Conservation (phyloP, 768 basidiomycete species). For the Suillus paluster region DNA sequence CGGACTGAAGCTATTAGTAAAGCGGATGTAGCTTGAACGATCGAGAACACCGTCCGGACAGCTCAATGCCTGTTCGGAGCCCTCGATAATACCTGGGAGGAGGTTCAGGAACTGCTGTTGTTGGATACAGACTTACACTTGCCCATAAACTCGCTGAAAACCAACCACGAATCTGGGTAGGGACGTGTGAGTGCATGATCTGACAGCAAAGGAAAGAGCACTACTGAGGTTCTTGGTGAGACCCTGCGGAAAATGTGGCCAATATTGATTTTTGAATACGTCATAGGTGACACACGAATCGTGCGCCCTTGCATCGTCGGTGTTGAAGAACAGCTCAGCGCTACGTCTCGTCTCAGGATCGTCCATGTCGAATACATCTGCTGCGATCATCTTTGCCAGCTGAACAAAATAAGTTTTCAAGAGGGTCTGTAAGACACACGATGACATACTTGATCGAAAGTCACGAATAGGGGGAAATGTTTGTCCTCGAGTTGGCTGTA, state of each 20-base stretch:
- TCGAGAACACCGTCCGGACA: constrained; percentile 45
- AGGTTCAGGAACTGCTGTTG: not conserved
- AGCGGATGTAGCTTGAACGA: constrained; percentile 45
- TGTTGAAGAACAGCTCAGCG: constrained; percentile 18
- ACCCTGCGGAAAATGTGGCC: constrained; percentile 59
- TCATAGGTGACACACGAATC: constrained; percentile 46
- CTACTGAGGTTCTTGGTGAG: constrained; percentile 59
- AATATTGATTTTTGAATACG: constrained; percentile 55
- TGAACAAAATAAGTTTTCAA: constrained; percentile 7
- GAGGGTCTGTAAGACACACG: not conserved
- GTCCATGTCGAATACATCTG: constrained; percentile 20
- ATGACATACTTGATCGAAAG: constrained; percentile 58
- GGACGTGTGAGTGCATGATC: constrained; percentile 1
- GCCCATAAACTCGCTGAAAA: constrained; percentile 72
- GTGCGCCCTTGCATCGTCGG: constrained; percentile 16
- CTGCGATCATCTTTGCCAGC: constrained; percentile 33
- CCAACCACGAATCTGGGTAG: constrained; percentile 57
- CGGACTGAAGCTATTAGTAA: constrained; percentile 57
- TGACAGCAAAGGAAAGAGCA: constrained; percentile 1
- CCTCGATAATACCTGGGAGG: constrained; percentile 59
- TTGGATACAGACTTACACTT: constrained; percentile 11
- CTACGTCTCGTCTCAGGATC: constrained; percentile 6
- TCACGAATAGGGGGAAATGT: constrained; percentile 74
- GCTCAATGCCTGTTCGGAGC: constrained; percentile 56
- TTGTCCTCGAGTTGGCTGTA: constrained; percentile 60